Conservation (phyloP, 2,329 filamentous ascomycete species). For the Trichoderma sp. region DNA sequence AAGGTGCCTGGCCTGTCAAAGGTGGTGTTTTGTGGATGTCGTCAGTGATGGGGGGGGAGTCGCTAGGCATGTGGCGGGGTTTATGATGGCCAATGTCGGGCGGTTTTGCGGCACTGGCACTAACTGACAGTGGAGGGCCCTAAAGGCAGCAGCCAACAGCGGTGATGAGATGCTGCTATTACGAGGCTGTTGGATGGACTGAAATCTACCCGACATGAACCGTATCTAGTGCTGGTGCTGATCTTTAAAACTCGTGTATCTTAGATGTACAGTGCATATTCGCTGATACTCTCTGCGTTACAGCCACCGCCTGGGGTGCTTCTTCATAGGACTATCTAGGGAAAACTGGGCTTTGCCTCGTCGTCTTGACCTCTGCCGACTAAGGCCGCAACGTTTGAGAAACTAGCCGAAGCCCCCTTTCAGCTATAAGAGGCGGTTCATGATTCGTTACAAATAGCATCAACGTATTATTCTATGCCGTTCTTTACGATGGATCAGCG, state of each 20-base stretch:
- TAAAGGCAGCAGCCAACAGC: background rate
- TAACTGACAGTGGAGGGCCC: background rate
- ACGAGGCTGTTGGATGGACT: background rate
- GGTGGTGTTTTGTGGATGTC: constrained; percentile 33
- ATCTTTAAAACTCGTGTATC: background rate
- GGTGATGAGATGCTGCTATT: background rate
- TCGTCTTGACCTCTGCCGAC: background rate
- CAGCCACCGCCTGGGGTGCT: constrained; percentile 2
- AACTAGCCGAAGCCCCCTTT: background rate
- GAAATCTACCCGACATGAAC: background rate
- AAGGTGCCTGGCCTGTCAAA: constrained; percentile 20
- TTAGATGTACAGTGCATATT: background rate
- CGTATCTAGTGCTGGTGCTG: background rate
- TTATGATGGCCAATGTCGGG: constrained; percentile 23
- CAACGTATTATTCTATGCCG: background rate
- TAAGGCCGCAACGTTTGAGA: background rate
- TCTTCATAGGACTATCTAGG: background rate
- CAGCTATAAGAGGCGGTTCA: background rate
- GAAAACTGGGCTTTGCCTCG: background rate
- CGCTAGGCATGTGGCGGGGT: constrained; percentile 29
- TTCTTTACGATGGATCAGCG: background rate
- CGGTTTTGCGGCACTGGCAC: background rate
- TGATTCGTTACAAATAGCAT: background rate
- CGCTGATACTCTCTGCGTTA: background rate
- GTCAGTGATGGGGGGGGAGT: constrained; percentile 35